These are phyloP conservation scores for Debaryomycetaceae sp. DNA, from an alignment of 1,139 yeast genomes.

Conservation along the genomic window DNA sequence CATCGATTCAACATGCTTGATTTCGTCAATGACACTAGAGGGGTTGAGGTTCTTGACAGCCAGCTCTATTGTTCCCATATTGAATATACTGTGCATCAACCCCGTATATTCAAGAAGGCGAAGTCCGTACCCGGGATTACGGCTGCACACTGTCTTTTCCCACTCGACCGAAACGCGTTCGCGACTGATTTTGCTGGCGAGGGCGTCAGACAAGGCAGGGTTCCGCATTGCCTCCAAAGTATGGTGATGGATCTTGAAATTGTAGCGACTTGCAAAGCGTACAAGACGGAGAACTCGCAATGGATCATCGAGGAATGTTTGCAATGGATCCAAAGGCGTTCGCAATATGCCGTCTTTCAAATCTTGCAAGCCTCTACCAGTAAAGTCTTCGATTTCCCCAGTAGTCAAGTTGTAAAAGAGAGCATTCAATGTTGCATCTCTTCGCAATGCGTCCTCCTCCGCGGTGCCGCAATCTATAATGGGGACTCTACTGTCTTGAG, in stretches of 20 bases:
- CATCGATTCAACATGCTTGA: slow-evolving; percentile 1
- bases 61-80: slow-evolving; percentile 20
- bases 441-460: slow-evolving; percentile 76
- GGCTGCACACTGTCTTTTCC: slow-evolving; percentile 58
- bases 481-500: slow-evolving; percentile 77
- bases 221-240: slow-evolving; percentile 60
- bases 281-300: slow-evolving; percentile 74
- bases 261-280: slow-evolving; percentile 74
- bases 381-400: slow-evolving; percentile 69
- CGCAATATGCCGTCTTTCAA: slow-evolving; percentile 58
- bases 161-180: slow-evolving; percentile 88
- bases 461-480: slow-evolving; percentile 74
- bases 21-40: slow-evolving; percentile 4
- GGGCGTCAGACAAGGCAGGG: slow-evolving; percentile 43
- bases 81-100: slow-evolving; percentile 51
- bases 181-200: slow-evolving; percentile 67
- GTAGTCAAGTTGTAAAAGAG: slow-evolving; percentile 72
- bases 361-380: slow-evolving; percentile 65
- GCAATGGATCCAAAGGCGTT: slow-evolving; percentile 77
- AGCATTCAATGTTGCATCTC: slow-evolving; percentile 94
- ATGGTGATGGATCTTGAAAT: slow-evolving; percentile 50
- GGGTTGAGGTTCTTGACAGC: slow-evolving; percentile 12
- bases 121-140: slow-evolving; percentile 56
- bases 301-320: slow-evolving; percentile 91
- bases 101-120: slow-evolving; percentile 43